A percentile compares a stretch with the other conserved stretches of the same genome.
These are phyloP conservation scores for Prunus davidiana DNA, from an alignment of 306 rosid genomes.

Conservation along the genomic window DNA sequence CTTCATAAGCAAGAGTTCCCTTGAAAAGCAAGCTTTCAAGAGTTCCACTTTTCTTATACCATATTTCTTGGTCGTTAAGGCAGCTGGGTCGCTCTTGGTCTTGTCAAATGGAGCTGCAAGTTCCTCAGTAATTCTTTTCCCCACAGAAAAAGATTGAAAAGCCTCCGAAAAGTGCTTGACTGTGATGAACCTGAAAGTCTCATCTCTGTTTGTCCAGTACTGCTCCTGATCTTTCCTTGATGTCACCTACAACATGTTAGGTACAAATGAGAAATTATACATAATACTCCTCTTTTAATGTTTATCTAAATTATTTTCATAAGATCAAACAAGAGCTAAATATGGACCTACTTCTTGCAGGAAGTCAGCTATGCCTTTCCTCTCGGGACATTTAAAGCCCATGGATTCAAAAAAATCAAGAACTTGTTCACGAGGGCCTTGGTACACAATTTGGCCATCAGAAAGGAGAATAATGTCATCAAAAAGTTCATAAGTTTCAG, in stretches of 20 bases:
- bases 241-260: constrained; percentile 39
- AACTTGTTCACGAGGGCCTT: constrained; percentile 48
- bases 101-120: constrained; percentile 45
- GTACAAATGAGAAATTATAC: neutral
- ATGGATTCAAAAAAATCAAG: constrained; percentile 38
- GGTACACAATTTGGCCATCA: constrained; percentile 48
- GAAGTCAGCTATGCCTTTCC: constrained; percentile 55
- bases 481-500: constrained; percentile 52
- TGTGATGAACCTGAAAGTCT: constrained; percentile 43
- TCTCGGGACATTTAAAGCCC: constrained; percentile 48
- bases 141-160: constrained; percentile 39
- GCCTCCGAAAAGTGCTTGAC: constrained; percentile 35
- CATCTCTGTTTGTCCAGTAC: constrained; percentile 40
- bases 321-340: neutral
- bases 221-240: constrained; percentile 52
- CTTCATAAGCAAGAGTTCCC: constrained; percentile 59
- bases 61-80: constrained; percentile 35
- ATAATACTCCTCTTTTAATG: neutral
- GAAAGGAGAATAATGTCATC: constrained; percentile 54
- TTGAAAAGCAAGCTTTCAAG: constrained; percentile 52
- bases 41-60: constrained; percentile 40
- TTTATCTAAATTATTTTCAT: neutral
- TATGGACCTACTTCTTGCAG: constrained; percentile 32
- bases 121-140: constrained; percentile 28
- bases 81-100: constrained; percentile 48